Evolutionary conservation across 805 yeast species (phyloP), one percentile per base, ranked within the genome.

Genomic region (Sugiyamaella valdiviana): DNA sequence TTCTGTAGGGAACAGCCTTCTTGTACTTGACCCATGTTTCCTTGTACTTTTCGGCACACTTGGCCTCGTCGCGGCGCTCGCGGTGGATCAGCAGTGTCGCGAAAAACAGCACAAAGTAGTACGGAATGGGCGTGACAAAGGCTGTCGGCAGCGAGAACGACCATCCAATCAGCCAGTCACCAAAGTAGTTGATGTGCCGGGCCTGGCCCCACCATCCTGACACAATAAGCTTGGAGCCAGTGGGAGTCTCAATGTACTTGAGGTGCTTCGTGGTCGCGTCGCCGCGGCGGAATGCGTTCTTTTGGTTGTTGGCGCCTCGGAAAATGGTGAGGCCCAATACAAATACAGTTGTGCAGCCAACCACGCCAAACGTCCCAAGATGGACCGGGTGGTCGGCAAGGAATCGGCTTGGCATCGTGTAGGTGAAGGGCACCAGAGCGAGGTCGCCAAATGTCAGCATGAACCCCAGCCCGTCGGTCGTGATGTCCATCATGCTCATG

Each of bases 121-220:
- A 93, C 0, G 98, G 87, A 59, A 91, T 70, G 3, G 87, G 83
- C 0, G 95, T 83, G 51, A 72, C 73, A 57, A 82, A 77, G 9
- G 95, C 95, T 1, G 97, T 87, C 7, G 95, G 83, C 54, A 93
- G 71, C 65, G 96, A 88, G 95, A 96, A 91, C 40, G 95, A 80
- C 71, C 85, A 74, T 0, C 96, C 87, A 61, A 89, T 82, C 38
- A 93, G 63, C 90, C 96, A 88, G 69, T 93, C 99, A 39, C 99
- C 99, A 50, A 90, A 76, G 67, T 93, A 93, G 63, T 93, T 93
- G 62, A 87, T 88, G 65, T 93, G 99, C 57, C 95, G 95, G 5
- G 95, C 81, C 16, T 73, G 65, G 1, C 84, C 85, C 99, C 99
- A 93, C 99, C 98, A 93, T 2, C 98, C 96, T 60, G 88, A 93